Evolutionary conservation across 2,329 filamentous ascomycete genomes (phyloP).

Genomic region (Diaporthe citrichinensis): DNA sequence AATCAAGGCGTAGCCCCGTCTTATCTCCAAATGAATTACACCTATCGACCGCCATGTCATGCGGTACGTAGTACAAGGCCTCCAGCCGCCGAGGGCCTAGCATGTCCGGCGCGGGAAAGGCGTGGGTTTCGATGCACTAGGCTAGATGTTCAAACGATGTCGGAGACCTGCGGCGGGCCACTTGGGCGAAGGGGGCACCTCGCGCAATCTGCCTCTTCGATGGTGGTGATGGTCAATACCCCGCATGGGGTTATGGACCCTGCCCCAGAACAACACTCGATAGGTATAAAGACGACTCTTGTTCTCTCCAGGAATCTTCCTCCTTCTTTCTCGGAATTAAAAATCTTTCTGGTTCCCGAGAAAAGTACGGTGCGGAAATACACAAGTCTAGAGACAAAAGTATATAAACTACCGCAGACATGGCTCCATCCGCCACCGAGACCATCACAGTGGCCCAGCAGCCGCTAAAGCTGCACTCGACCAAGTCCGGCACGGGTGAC

Average conservation of each 20-base stretch:
- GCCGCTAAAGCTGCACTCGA: constrained; percentile 54
- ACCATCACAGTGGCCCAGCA: constrained; percentile 47
- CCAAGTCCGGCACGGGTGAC: constrained; percentile 51
- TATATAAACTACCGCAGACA: constrained; percentile 61
- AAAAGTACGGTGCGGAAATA: background rate
- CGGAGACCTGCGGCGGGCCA: constrained; percentile 32
- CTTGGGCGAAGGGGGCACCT: constrained; percentile 34
- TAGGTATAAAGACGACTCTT: constrained; percentile 28
- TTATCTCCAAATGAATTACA: constrained; percentile 17
- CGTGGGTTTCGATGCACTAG: constrained; percentile 3
- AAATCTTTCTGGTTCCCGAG: background rate
- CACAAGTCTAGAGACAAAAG: background rate
- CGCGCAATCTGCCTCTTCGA: constrained; percentile 40
- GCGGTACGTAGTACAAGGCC: background rate
- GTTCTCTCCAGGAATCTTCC: background rate
- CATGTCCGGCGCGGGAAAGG: background rate
- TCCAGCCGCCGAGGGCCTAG: constrained; percentile 1
- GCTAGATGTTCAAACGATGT: constrained; percentile 30
- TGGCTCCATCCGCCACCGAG: constrained; percentile 54
- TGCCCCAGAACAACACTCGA: constrained; percentile 9
- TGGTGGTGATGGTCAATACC: constrained; percentile 39
- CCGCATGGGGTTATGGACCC: constrained; percentile 36
- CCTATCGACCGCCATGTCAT: background rate
- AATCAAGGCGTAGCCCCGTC: background rate
- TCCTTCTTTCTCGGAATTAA: too few relatives aligned